Percentiles rank a stretch among this genome's conserved stretches.
Conservation (phyloP, 2,329 filamentous ascomycete species). For the Cadophora sp. region DNA sequence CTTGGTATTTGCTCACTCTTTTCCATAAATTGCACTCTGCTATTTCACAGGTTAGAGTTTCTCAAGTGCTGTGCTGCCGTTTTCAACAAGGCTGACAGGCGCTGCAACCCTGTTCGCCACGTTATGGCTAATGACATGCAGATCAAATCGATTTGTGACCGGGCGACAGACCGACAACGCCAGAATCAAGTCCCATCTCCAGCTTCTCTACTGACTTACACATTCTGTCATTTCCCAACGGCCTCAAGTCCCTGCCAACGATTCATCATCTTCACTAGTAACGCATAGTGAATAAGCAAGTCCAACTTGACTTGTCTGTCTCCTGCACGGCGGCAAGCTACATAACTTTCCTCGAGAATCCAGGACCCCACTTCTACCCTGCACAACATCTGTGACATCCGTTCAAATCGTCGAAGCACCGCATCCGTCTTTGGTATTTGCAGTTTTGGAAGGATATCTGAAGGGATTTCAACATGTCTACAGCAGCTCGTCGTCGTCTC, state of each 20-base stretch:
- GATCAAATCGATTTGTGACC: background rate
- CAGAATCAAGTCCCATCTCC: background rate
- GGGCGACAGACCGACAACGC: background rate
- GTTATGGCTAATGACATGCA: conserved; percentile 6
- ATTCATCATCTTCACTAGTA: background rate
- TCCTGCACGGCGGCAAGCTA: conserved; percentile 24
- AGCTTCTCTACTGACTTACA: background rate
- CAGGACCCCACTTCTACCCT: conserved; percentile 6
- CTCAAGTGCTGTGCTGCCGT: background rate
- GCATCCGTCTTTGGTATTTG: background rate
- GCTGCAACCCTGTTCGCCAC: background rate
- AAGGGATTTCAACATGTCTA: conserved; percentile 70
- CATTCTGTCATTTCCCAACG: background rate
- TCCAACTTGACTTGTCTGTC: background rate
- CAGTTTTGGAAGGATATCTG: background rate
- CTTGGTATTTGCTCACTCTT: too few relatives aligned
- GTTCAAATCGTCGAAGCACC: background rate
- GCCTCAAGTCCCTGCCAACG: background rate
- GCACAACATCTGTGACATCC: background rate
- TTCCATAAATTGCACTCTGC: too few relatives aligned
- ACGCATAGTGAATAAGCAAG: background rate
- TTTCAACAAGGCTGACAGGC: background rate
- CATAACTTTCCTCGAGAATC: conserved; percentile 27
- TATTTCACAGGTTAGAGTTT: too few relatives aligned
- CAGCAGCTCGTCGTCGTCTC: conserved; percentile 89